Conservation (phyloP, 768 basidiomycete genomes). For the Pholiota microspora region DNA sequence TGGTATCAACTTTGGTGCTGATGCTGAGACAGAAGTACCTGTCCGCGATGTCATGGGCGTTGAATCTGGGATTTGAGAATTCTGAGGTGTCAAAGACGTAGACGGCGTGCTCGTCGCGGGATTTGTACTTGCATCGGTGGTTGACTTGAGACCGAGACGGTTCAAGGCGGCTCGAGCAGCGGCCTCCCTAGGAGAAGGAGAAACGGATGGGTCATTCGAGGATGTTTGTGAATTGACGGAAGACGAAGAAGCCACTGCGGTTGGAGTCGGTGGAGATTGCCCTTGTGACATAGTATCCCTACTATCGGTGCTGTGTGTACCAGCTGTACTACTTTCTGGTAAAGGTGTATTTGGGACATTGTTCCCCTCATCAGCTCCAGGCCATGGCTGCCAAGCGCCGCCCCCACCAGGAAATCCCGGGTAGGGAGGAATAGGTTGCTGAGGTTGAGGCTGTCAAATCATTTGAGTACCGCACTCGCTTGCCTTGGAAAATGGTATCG, state of each 20-base stretch:
- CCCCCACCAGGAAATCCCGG: slow-evolving; percentile 64
- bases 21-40: no score
- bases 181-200: slow-evolving; percentile 35
- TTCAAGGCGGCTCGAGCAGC: slow-evolving; percentile 70
- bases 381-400: slow-evolving; percentile 68
- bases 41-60: no score
- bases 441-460: slow-evolving; percentile 19
- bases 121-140: background rate
- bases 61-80: no score
- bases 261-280: background rate
- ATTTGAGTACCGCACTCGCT: slow-evolving; percentile 24
- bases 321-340: background rate
- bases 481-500: slow-evolving; percentile 48
- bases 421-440: slow-evolving; percentile 47
- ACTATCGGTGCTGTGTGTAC: background rate
- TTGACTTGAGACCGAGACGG: slow-evolving; percentile 25
- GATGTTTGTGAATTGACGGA: slow-evolving; percentile 5
- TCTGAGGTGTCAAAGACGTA: background rate
- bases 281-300: background rate
- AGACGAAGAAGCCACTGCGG: slow-evolving; percentile 5
- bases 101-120: background rate
- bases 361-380: slow-evolving; percentile 25
- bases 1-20: slow-evolving; percentile 30
- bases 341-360: background rate
- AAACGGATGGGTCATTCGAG: slow-evolving; percentile 5